phyloP scores from a whole-genome alignment of 352 stramenopile genomes.

The Blastocystis sp. region DNA sequence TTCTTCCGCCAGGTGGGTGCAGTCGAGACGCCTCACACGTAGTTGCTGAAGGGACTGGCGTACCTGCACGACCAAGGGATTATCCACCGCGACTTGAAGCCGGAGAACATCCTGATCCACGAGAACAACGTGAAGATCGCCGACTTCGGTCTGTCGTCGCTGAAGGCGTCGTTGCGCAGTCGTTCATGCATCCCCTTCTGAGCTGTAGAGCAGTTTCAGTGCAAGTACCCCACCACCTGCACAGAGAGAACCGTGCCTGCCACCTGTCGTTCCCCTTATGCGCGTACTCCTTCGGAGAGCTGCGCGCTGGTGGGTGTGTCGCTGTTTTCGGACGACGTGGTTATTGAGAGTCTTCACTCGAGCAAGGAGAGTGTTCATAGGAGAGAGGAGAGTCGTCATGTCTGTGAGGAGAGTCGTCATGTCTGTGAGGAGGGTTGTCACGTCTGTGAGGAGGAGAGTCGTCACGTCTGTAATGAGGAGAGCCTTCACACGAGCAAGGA shows the following conservation, averaged over 20 bases:
- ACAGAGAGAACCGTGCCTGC: neutral
- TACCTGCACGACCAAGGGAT: slow-evolving; percentile 78
- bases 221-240: slow-evolving; percentile 10
- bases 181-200: no score
- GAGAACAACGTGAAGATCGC: slow-evolving; percentile 40
- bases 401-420: no score
- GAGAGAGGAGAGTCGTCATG: no score
- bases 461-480: no score
- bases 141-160: slow-evolving; percentile 49
- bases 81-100: slow-evolving; percentile 94
- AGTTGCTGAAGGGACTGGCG: slow-evolving; percentile 41
- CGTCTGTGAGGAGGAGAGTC: no score
- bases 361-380: neutral
- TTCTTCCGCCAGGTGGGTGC: slow-evolving; percentile 16
- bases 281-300: neutral
- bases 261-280: neutral
- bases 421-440: no score
- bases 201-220: slow-evolving; percentile 18
- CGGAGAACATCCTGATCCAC: slow-evolving; percentile 93
- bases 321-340: neutral
- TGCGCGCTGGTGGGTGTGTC: neutral
- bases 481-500: no score
- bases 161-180: slow-evolving; percentile 34
- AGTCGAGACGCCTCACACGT: neutral
- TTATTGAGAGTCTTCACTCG: neutral